A percentile compares a stretch with the other conserved stretches of the same genome.
Conservation (phyloP, 306 rosid species). For the Cucumis hystrix region DNA sequence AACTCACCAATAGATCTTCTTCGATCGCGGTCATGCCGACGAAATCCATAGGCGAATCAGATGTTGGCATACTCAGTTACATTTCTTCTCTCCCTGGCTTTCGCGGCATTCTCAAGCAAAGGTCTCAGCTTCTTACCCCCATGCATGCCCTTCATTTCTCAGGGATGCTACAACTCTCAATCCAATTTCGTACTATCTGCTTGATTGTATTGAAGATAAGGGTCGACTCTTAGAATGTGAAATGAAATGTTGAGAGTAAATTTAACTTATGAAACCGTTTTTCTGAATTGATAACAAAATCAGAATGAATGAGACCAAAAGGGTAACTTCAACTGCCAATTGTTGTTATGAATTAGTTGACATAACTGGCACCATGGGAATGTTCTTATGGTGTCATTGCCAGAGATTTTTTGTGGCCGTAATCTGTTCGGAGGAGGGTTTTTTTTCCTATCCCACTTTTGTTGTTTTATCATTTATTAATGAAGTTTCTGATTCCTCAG, state of each 20-base stretch:
- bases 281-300: neutral
- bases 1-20: neutral
- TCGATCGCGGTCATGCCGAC: conserved; percentile 13
- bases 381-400: neutral
- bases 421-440: neutral
- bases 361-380: neutral
- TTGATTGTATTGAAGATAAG: neutral
- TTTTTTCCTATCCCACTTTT: neutral
- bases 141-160: neutral
- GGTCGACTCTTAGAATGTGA: neutral
- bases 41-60: conserved; percentile 49
- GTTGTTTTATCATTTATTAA: neutral
- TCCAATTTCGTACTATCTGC: neutral
- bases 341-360: neutral
- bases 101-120: conserved; percentile 81
- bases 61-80: conserved; percentile 74
- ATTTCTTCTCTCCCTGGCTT: conserved; percentile 81
- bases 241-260: neutral
- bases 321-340: neutral
- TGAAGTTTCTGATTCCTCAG: neutral
- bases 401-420: neutral
- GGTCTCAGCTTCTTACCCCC: conserved; percentile 20
- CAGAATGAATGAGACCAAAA: neutral
- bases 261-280: neutral
- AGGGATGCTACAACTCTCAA: neutral